phyloP scores from a whole-genome alignment of 2,329 filamentous ascomycete species.

The Apiospora rasikravindrae region DNA sequence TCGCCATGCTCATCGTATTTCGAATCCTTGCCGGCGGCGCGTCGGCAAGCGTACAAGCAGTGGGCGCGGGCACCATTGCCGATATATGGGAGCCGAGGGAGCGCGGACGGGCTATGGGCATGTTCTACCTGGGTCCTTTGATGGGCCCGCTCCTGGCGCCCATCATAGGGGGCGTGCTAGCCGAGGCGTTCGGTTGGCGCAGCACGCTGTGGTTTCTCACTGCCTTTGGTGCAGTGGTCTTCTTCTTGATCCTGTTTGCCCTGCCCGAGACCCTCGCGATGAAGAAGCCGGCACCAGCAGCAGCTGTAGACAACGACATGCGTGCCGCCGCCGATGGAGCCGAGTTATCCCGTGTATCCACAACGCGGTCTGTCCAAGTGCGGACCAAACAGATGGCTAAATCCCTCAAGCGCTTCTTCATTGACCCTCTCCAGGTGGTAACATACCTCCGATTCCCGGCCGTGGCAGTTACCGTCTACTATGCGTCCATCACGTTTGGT shows the following conservation, averaged over 20 bases:
- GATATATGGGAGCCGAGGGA: conserved; percentile 79
- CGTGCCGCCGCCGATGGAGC: conserved; percentile 21
- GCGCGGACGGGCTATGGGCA: conserved; percentile 78
- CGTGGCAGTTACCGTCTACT: conserved; percentile 74
- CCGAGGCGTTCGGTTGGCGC: conserved; percentile 73
- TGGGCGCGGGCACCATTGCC: conserved; percentile 82
- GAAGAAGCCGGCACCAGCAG: conserved; percentile 29
- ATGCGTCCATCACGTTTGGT: conserved; percentile 77
- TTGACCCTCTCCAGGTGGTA: conserved; percentile 76
- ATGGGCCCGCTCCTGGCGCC: conserved; percentile 77
- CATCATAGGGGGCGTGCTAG: conserved; percentile 76
- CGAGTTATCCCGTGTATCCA: conserved; percentile 58
- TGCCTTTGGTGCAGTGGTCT: conserved; percentile 68
- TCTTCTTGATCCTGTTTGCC: conserved; percentile 62
- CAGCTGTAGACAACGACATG: conserved; percentile 15
- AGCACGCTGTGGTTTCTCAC: conserved; percentile 79
- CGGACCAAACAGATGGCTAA: conserved; percentile 59
- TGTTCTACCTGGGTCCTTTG: conserved; percentile 82
- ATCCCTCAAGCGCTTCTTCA: conserved; percentile 63
- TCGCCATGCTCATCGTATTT: conserved; percentile 79
- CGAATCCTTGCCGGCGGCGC: conserved; percentile 76
- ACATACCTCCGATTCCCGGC: conserved; percentile 76
- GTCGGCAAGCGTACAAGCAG: conserved; percentile 79
- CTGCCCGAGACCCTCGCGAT: conserved; percentile 69
- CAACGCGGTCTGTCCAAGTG: conserved; percentile 64